These are phyloP conservation scores for Exobasidium cylindrosporum DNA, from an alignment of 1,284 basidiomycete genomes.

Conservation along the genomic window DNA sequence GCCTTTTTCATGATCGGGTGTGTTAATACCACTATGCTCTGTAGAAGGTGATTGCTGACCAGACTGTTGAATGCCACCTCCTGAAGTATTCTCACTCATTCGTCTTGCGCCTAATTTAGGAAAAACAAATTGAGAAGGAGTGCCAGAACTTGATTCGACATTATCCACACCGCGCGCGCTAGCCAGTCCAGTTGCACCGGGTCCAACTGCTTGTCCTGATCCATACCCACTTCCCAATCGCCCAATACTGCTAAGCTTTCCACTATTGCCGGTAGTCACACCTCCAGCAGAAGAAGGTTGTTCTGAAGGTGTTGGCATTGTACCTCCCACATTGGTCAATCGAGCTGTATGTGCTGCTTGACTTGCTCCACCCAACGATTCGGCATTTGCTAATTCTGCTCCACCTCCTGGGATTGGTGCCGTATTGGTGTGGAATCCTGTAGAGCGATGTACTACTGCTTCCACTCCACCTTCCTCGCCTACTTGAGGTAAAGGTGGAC, in stretches of 20 bases:
- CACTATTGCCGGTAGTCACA: not conserved
- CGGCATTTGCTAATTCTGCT: slow-evolving; percentile 17
- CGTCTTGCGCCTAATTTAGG: slow-evolving; percentile 46
- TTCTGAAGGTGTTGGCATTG: not conserved
- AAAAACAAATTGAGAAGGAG: slow-evolving; percentile 50
- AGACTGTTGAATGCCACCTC: not conserved
- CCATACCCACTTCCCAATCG: not conserved
- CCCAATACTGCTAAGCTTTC: not conserved
- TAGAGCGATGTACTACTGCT: not conserved
- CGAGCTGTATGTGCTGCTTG: slow-evolving; percentile 12
- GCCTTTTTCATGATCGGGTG: not conserved
- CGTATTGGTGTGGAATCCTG: not conserved
- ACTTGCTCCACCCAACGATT: slow-evolving; percentile 14
- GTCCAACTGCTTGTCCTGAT: slow-evolving; percentile 22
- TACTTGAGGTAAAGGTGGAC: not conserved
- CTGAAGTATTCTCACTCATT: slow-evolving; percentile 11
- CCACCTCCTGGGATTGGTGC: slow-evolving; percentile 15
- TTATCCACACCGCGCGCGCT: slow-evolving; percentile 34
- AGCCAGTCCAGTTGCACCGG: slow-evolving; percentile 39
- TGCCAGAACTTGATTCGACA: slow-evolving; percentile 18
- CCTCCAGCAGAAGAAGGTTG: not conserved
- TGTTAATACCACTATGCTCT: not conserved
- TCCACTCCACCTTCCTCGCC: not conserved
- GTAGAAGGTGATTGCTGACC: slow-evolving; percentile 3
- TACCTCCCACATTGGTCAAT: slow-evolving; percentile 11